phyloP scores from a whole-genome alignment of 2,329 filamentous ascomycete species.

The Alternaria rosae region DNA sequence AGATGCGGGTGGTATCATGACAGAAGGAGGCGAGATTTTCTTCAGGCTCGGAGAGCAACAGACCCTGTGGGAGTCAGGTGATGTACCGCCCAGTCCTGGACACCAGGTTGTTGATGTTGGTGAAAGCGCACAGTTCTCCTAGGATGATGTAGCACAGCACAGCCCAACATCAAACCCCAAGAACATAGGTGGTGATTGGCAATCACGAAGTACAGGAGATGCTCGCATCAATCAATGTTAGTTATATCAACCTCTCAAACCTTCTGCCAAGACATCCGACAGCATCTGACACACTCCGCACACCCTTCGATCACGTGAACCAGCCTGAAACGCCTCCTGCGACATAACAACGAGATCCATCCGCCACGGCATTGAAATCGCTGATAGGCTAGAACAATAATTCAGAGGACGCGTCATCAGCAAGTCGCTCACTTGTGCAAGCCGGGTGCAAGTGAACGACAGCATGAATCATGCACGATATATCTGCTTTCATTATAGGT shows the following conservation, averaged over 20 bases:
- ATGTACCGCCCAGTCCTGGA: conserved; percentile 44
- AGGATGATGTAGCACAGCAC: not conserved
- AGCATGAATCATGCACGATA: conserved; percentile 4
- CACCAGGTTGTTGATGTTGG: conserved; percentile 39
- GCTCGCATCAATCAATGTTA: not conserved
- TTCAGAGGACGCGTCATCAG: not conserved
- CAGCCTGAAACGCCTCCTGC: conserved; percentile 11
- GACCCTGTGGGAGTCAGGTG: conserved; percentile 42
- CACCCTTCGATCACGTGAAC: conserved; percentile 3
- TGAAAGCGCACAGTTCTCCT: not conserved
- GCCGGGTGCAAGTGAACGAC: not conserved
- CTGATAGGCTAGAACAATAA: not conserved
- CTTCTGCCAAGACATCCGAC: conserved; percentile 4
- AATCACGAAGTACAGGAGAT: not conserved
- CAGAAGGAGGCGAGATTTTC: conserved; percentile 43
- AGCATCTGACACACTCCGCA: conserved; percentile 6
- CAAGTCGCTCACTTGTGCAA: not conserved
- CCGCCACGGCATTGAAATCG: not conserved
- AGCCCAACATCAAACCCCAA: not conserved
- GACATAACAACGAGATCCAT: not conserved
- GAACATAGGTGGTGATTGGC: not conserved
- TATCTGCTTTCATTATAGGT: not conserved
- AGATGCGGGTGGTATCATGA: conserved; percentile 51
- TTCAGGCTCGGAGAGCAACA: conserved; percentile 40
- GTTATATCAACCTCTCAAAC: not conserved